These are phyloP conservation scores for Yamagishiella unicocca DNA, from an alignment of 139 green algal species.

Conservation along the genomic window DNA sequence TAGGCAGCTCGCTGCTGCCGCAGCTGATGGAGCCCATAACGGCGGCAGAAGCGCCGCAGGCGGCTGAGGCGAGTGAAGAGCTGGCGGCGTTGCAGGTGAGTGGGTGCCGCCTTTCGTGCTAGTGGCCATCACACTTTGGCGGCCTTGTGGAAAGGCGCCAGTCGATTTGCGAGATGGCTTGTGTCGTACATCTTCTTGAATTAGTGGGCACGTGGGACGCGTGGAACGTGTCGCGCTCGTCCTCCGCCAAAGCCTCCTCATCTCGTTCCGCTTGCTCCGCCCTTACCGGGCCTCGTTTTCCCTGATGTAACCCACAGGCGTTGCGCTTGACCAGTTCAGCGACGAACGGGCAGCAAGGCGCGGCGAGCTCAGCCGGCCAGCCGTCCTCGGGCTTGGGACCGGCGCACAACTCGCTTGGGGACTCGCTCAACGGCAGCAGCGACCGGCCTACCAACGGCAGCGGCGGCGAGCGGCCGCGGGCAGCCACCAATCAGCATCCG, in stretches of 20 bases:
- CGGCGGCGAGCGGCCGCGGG: not conserved
- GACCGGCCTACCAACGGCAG: slow-evolving; percentile 43
- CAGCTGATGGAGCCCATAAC: not conserved
- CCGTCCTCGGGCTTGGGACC: not conserved
- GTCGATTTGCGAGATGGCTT: too few species aligned
- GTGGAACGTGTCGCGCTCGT: too few species aligned
- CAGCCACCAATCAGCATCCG: slow-evolving; percentile 11
- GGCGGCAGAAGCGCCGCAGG: not conserved
- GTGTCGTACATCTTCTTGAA: too few species aligned
- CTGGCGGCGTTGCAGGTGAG: slow-evolving; percentile 26
- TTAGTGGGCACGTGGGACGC: too few species aligned
- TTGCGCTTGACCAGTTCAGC: slow-evolving; percentile 18
- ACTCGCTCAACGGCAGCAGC: slow-evolving; percentile 41
- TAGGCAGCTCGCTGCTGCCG: not conserved
- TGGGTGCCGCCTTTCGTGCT: too few species aligned
- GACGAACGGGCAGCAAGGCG: slow-evolving; percentile 9
- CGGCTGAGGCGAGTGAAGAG: slow-evolving; percentile 4
- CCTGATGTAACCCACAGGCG: too few species aligned
- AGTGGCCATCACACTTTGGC: too few species aligned
- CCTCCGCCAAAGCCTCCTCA: too few species aligned
- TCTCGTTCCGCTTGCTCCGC: too few species aligned
- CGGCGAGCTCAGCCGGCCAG: not conserved
- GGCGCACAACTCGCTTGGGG: not conserved
- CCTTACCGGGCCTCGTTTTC: too few species aligned
- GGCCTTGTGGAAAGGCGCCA: too few species aligned